Conservation (phyloP, 1,284 basidiomycete species). For the Ganoderma lucidum region DNA sequence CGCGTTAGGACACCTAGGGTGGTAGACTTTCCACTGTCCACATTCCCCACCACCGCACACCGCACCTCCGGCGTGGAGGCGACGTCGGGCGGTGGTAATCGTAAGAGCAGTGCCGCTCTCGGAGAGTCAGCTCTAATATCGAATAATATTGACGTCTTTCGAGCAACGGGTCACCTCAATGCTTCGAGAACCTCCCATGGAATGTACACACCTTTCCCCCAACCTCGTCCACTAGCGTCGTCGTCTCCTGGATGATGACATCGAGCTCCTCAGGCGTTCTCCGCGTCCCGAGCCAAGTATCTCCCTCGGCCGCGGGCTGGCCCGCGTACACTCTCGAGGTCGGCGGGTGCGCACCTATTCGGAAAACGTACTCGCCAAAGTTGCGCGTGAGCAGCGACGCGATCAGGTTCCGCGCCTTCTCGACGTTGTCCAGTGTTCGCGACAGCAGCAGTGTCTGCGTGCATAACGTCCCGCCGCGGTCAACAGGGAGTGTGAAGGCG, state of each 20-base stretch:
- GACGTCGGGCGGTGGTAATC: conserved; percentile 76
- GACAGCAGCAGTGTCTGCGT: conserved; percentile 59
- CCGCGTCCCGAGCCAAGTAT: conserved; percentile 62
- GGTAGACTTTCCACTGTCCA: conserved; percentile 94
- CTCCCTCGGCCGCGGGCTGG: conserved; percentile 52
- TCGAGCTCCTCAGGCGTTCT: conserved; percentile 61
- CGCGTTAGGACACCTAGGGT: conserved; percentile 89
- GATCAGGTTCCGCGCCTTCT: conserved; percentile 65
- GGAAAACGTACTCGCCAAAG: conserved; percentile 75
- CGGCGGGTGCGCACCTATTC: conserved; percentile 71
- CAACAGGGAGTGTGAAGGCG: neutral
- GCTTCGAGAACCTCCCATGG: neutral
- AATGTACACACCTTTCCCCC: conserved; percentile 68
- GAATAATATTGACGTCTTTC: conserved; percentile 64
- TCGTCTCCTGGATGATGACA: conserved; percentile 52
- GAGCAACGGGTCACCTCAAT: neutral
- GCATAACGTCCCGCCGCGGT: neutral
- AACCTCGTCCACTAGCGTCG: conserved; percentile 67
- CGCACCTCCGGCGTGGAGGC: conserved; percentile 87
- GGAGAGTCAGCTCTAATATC: conserved; percentile 55
- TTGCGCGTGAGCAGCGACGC: conserved; percentile 71
- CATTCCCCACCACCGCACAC: conserved; percentile 95
- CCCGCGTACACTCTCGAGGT: conserved; percentile 60
- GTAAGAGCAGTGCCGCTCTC: conserved; percentile 65
- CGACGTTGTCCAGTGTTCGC: conserved; percentile 50